Evolutionary conservation across 176 grass and related monocot genomes (phyloP).

Genomic region (Juncus inflexus): DNA sequence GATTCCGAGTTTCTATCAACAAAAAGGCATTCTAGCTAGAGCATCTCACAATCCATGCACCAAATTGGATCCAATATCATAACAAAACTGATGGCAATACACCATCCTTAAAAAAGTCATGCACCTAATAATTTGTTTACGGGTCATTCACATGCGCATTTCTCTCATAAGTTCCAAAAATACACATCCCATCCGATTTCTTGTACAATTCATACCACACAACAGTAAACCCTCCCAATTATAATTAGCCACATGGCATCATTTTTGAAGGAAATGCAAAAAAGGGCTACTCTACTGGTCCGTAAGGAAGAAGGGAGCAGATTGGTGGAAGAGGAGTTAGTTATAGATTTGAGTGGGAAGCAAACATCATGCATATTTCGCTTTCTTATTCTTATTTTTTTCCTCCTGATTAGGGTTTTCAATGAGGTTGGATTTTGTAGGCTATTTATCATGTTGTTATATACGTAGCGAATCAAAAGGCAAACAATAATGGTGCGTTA

Average conservation of each 20-base stretch:
- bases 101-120: slow-evolving; percentile 18
- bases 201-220: slow-evolving; percentile 7
- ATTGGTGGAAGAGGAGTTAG: slow-evolving; percentile 33
- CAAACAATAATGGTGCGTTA: no score
- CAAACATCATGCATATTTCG: slow-evolving; percentile 40
- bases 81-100: slow-evolving; percentile 26
- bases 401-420: background rate
- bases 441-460: background rate
- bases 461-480: background rate
- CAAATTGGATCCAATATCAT: slow-evolving; percentile 11
- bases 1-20: slow-evolving; percentile 13
- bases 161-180: background rate
- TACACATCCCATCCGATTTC: no score
- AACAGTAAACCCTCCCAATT: slow-evolving; percentile 13
- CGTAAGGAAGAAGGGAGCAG: slow-evolving; percentile 4
- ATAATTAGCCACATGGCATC: background rate
- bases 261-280: no score
- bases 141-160: slow-evolving; percentile 12
- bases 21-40: background rate
- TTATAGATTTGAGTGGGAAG: slow-evolving; percentile 46
- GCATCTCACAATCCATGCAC: slow-evolving; percentile 2
- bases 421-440: slow-evolving; percentile 13
- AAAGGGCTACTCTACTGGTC: background rate
- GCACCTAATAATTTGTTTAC: slow-evolving; percentile 27
- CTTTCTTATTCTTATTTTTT: slow-evolving; percentile 2